Percentiles rank a stretch among this genome's conserved stretches.
Evolutionary conservation across 2,329 filamentous ascomycete species (phyloP).

Genomic region (Botryotinia globosa): DNA sequence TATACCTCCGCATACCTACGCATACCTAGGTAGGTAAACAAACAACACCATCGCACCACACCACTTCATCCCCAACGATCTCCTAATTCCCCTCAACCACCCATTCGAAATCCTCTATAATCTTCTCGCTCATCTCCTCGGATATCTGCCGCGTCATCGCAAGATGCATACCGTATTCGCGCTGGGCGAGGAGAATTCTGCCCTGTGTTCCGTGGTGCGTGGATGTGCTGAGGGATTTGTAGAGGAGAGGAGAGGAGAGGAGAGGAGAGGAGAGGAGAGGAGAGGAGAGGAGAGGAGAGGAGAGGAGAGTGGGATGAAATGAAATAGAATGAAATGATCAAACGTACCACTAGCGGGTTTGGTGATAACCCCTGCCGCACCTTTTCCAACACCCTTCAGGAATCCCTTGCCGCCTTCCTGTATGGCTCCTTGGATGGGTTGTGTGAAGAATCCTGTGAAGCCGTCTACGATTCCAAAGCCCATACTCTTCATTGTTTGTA

Average conservation of each 20-base stretch:
- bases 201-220: constrained; percentile 9
- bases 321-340: too few relatives aligned
- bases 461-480: constrained; percentile 1
- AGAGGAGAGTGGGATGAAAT: too few relatives aligned
- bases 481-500: not conserved
- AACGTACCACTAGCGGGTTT: not conserved
- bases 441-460: not conserved
- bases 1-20: too few relatives aligned
- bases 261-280: too few relatives aligned
- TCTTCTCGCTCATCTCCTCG: not conserved
- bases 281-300: too few relatives aligned
- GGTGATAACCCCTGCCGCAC: not conserved
- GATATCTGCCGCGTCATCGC: not conserved
- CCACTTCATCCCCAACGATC: too few relatives aligned
- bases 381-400: not conserved
- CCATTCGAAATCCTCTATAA: not conserved
- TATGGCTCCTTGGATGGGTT: not conserved
- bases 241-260: too few relatives aligned
- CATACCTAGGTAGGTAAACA: too few relatives aligned
- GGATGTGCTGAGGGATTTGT: constrained; percentile 13
- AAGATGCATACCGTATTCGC: not conserved
- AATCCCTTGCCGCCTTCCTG: constrained; percentile 10
- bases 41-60: too few relatives aligned
- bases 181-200: not conserved
- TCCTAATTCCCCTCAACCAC: not conserved